phyloP scores from a whole-genome alignment of 2,329 filamentous ascomycete species.

The Pseudocercospora cruenta region DNA sequence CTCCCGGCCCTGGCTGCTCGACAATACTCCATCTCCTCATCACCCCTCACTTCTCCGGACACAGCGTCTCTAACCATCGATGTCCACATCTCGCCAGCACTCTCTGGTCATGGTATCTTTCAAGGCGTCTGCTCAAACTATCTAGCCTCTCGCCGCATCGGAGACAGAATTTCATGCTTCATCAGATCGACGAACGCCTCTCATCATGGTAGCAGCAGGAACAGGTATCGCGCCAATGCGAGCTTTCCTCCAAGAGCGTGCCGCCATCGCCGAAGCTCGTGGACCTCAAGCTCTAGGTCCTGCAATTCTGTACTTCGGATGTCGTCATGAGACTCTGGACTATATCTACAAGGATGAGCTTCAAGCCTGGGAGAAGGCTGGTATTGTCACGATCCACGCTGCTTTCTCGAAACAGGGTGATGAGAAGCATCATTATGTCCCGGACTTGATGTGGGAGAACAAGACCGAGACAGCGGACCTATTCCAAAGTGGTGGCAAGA shows the following conservation, averaged over 20 bases:
- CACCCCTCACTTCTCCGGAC: slow-evolving; percentile 20
- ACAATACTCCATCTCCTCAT: slow-evolving; percentile 35
- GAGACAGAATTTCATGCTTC: slow-evolving; percentile 44
- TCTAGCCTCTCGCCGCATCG: slow-evolving; percentile 40
- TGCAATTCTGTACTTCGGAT: slow-evolving; percentile 39
- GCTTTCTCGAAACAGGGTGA: slow-evolving; percentile 42
- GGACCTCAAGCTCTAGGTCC: slow-evolving; percentile 31
- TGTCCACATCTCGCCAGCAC: slow-evolving; percentile 43
- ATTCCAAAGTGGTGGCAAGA: slow-evolving; percentile 55
- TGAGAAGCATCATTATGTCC: slow-evolving; percentile 53
- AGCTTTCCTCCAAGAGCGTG: slow-evolving; percentile 48
- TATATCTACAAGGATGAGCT: slow-evolving; percentile 37
- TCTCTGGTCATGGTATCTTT: slow-evolving; percentile 32
- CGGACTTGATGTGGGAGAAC: slow-evolving; percentile 55
- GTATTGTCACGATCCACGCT: slow-evolving; percentile 18
- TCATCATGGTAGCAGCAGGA: slow-evolving; percentile 58
- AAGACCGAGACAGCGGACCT: slow-evolving; percentile 48
- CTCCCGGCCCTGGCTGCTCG: slow-evolving; percentile 27
- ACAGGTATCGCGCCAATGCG: slow-evolving; percentile 56
- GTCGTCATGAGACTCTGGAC: slow-evolving; percentile 28
- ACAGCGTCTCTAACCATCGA: slow-evolving; percentile 63
- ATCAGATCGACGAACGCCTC: slow-evolving; percentile 46
- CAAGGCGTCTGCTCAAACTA: slow-evolving; percentile 47
- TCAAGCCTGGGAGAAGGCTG: slow-evolving; percentile 17
- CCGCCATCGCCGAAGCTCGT: slow-evolving; percentile 36